Percentiles rank a stretch among this genome's conserved stretches.
phyloP scores from a whole-genome alignment of 2,329 filamentous ascomycete species.

The Pyrenochaeta sp. region DNA sequence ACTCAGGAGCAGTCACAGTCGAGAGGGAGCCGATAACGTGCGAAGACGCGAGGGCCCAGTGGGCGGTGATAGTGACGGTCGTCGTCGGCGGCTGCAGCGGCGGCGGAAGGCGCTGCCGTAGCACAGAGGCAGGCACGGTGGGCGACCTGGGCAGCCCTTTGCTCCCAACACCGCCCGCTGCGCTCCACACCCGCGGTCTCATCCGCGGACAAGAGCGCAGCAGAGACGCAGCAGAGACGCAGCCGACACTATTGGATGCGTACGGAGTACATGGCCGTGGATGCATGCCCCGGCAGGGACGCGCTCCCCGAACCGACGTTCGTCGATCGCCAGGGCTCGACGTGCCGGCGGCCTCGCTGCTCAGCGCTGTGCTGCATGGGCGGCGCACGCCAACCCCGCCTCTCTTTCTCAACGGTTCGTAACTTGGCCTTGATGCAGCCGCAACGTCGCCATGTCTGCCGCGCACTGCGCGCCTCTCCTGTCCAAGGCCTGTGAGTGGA shows the following conservation, averaged over 20 bases:
- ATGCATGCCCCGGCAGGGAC: too few relatives aligned
- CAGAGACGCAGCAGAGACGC: too few relatives aligned
- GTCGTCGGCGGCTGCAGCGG: constrained; percentile 8
- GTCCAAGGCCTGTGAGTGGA: constrained; percentile 4
- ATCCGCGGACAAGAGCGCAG: too few relatives aligned
- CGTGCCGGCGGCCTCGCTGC: constrained; percentile 13
- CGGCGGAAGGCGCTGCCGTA: too few relatives aligned
- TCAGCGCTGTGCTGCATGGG: constrained; percentile 13
- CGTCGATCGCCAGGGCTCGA: constrained; percentile 29
- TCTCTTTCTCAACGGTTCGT: constrained; percentile 28
- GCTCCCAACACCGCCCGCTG: too few relatives aligned
- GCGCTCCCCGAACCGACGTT: constrained; percentile 41
- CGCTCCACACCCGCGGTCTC: too few relatives aligned
- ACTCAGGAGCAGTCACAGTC: too few relatives aligned
- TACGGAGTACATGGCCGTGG: constrained; percentile 5
- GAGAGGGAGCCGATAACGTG: background rate
- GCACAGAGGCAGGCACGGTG: too few relatives aligned
- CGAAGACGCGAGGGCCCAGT: too few relatives aligned
- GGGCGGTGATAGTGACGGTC: too few relatives aligned
- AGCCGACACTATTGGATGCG: too few relatives aligned
- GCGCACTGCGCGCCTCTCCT: constrained; percentile 44
- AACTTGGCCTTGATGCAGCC: constrained; percentile 17
- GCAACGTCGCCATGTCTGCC: constrained; percentile 15
- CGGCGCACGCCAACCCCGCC: constrained; percentile 25
- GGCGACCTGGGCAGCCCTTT: too few relatives aligned